Evolutionary conservation across 768 basidiomycete species (phyloP).

Genomic region (Macrolepiota dolichaula): DNA sequence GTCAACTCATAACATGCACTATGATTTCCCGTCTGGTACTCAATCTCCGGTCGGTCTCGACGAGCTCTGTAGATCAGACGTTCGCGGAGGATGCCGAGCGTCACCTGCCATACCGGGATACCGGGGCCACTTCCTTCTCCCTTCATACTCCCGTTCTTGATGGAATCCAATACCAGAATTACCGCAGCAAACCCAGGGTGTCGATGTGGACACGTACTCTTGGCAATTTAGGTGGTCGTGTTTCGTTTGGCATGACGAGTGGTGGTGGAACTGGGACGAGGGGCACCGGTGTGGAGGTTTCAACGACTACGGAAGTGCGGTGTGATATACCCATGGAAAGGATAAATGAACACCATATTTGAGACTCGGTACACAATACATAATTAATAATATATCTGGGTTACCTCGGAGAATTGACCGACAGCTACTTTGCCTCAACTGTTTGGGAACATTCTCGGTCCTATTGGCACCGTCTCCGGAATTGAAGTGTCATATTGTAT

Average conservation of each 20-base stretch:
- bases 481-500: too few relatives aligned
- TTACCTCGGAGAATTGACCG: too few relatives aligned
- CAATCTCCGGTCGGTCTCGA: conserved; percentile 23
- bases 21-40: conserved; percentile 29
- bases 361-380: too few relatives aligned
- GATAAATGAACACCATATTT: neutral
- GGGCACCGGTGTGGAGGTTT: neutral
- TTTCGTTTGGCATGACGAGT: neutral
- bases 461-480: too few relatives aligned
- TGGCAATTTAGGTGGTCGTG: conserved; percentile 3
- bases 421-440: too few relatives aligned
- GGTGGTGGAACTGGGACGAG: neutral
- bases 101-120: neutral
- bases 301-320: neutral
- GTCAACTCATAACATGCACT: conserved; percentile 24
- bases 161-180: too few relatives aligned
- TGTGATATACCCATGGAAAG: conserved; percentile 3
- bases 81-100: neutral
- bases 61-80: neutral
- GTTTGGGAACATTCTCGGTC: too few relatives aligned
- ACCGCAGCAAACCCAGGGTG: neutral
- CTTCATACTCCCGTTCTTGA: neutral
- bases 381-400: too few relatives aligned
- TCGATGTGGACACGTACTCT: neutral
- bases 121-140: neutral